Conservation (phyloP, 2,329 filamentous ascomycete species). For the Albophoma yamanashiensis region DNA sequence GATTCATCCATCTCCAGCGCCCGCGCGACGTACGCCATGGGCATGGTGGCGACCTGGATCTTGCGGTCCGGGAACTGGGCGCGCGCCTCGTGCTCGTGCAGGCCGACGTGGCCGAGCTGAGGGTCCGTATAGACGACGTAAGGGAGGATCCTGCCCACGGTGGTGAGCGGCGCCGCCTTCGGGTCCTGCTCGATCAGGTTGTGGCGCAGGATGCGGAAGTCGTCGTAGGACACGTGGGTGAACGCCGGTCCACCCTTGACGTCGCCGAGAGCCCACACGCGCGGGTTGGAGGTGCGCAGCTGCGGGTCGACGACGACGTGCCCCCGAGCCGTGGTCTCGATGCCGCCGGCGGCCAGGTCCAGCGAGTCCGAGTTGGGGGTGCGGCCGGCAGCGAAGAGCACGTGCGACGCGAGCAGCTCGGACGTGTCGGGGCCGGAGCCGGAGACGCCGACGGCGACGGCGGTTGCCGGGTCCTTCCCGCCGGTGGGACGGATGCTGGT, state of each 20-base stretch:
- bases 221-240: constrained; percentile 46
- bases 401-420: constrained; percentile 28
- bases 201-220: constrained; percentile 38
- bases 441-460: constrained; percentile 10
- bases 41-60: constrained; percentile 35
- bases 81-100: constrained; percentile 28
- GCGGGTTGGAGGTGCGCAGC: constrained; percentile 30
- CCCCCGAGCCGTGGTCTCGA: constrained; percentile 27
- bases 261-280: constrained; percentile 39
- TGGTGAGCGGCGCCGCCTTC: not conserved
- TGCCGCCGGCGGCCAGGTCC: constrained; percentile 27
- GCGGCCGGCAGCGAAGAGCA: constrained; percentile 39
- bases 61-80: constrained; percentile 12
- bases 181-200: constrained; percentile 23
- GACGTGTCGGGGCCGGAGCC: constrained; percentile 2
- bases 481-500: constrained; percentile 12
- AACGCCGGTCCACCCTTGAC: constrained; percentile 41
- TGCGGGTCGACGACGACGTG: constrained; percentile 32
- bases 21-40: constrained; percentile 38
- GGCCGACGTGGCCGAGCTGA: constrained; percentile 39
- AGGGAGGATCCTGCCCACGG: constrained; percentile 14
- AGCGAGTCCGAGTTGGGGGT: constrained; percentile 37
- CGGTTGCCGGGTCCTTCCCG: constrained; percentile 1
- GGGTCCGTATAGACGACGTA: constrained; percentile 43
- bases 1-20: constrained; percentile 40